Base-by-base conservation (phyloP, 306 rosid species). In the Morella rubra region DNA sequence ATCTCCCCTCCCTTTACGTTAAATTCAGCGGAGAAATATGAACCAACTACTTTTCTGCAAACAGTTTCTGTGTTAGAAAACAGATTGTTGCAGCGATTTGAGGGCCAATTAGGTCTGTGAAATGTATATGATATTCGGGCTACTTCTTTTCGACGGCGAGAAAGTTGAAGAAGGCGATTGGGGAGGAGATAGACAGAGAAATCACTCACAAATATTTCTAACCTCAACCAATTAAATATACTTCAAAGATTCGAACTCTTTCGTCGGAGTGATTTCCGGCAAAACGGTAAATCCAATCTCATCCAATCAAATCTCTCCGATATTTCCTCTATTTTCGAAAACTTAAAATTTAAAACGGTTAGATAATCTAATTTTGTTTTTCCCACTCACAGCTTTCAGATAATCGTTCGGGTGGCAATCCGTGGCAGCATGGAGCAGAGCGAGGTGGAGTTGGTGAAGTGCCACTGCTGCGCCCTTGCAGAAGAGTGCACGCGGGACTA, bases 401-500 rank as follows among this genome's bases (percentile, higher is more conserved):
- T 27, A 27, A 27, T 27, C 32, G 32, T 27, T 27, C 32, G 32
- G 1, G 24, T 59, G 65, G 80, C 78, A 9, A 14, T 76, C 47
- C 40, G 87, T 14, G 16, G 56, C 7, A 19, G 65, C 18, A 8
- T 19, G 27, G 62, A 56, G 62, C 32, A 19, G 20, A 56, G 62
- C 62, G 80, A 73, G 66, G 93, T 79, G 12, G 86, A 81, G 74
- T 72, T 76, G 0, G 93, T 86, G 16, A 88, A 80, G 44, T 95
- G 98, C 64, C 78, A 81, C 53, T 95, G 96, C 76, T 92, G 98
- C 69, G 87, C 91, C 32, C 44, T 95, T 72, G 69, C 60, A 77
- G 97, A 95, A 86, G 97, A 95, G 77, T 95, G 97, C 76, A 95
- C 97, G 20, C 74, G 51, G 7, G 79, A 80, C 7, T 92, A 95